Percentiles rank a stretch among this genome's conserved stretches.
Conservation (phyloP, 345 rosid genomes). For the Firmiana major region DNA sequence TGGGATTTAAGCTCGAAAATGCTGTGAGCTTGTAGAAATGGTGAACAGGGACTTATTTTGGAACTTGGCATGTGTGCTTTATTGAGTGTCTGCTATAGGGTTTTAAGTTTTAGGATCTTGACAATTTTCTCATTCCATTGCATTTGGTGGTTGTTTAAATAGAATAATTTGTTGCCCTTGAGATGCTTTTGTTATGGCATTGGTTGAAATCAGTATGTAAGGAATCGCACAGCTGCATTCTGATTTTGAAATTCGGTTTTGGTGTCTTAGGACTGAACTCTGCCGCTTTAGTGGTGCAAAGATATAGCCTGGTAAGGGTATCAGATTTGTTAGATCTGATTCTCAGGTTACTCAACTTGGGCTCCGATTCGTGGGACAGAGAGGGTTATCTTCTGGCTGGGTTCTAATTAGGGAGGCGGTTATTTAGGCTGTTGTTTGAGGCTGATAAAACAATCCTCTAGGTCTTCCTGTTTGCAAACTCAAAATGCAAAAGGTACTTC, state of each 20-base stretch:
- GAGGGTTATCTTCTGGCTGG: not conserved
- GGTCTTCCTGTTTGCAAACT: constrained; percentile 86
- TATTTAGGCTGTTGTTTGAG: not conserved
- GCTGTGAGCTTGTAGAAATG: not conserved
- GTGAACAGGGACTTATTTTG: not conserved
- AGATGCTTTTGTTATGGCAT: not conserved
- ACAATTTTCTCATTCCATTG: not conserved
- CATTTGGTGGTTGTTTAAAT: not conserved
- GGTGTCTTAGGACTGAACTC: constrained; percentile 53
- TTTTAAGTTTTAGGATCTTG: not conserved
- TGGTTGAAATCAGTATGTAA: not conserved
- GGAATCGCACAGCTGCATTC: not conserved
- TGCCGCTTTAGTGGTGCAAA: constrained; percentile 75
- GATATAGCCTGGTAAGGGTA: constrained; percentile 76
- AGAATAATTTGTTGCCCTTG: not conserved
- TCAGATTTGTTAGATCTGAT: constrained; percentile 62
- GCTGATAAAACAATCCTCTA: constrained; percentile 11
- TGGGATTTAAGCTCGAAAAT: not conserved
- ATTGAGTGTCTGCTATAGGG: not conserved
- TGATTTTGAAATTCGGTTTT: not conserved
- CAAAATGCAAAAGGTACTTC: constrained; percentile 89
- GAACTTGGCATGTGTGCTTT: not conserved
- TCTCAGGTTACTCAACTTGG: constrained; percentile 45
- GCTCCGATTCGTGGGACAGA: not conserved
- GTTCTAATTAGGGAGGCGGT: not conserved